Evolutionary conservation across 139 green algal species (phyloP), one percentile per base, ranked within the genome.

Genomic region (Picochlorum sp.): DNA sequence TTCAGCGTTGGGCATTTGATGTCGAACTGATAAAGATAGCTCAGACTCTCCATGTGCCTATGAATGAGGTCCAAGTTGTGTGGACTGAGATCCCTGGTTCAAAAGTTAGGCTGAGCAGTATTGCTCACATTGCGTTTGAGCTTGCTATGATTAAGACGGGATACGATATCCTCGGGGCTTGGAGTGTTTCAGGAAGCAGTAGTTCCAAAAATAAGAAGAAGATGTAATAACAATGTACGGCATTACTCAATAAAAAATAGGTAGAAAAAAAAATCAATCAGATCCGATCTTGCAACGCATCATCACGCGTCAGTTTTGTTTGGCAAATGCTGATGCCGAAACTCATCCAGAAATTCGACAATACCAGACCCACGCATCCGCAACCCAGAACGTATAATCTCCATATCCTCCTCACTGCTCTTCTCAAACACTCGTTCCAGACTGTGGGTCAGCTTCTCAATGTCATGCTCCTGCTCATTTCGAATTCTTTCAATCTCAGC

Each of bases 1-100:
- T 98, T 63, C 84, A 92, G 74, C 81, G 92, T 9, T 98, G 92
- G 92, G 95, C 87, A 74, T 98, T 98, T 76, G 92, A 98, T 71
- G 92, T 98, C 26, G 92, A 98, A 83, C 80, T 98, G 21, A 59
- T 97, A 5, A 85, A 85, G 59, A 67, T 98, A 60, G 86, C 88
- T 5, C 67, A 89, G 38, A 51, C 64, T 58, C 67, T 97, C 65
- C 31, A 70, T 16, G 77, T 96, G 0, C 80, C 82, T 2, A 62
- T 85, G 44, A 52, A 57, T 20, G 79, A 86, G 63, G 78, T 90
- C 45, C 57, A 71, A 31, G 90, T 98, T 0, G 81, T 79, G 16
- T 98, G 92, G 92, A 95, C 85, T 2, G 92, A 98, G 67, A 92
- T 98, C 24, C 83, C 92, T 8, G 92, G 92, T 4, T 98, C 92